Evolutionary conservation across 2,329 filamentous ascomycete species (phyloP), one percentile per base, ranked within the genome.

Genomic region (Curvularia sp.): DNA sequence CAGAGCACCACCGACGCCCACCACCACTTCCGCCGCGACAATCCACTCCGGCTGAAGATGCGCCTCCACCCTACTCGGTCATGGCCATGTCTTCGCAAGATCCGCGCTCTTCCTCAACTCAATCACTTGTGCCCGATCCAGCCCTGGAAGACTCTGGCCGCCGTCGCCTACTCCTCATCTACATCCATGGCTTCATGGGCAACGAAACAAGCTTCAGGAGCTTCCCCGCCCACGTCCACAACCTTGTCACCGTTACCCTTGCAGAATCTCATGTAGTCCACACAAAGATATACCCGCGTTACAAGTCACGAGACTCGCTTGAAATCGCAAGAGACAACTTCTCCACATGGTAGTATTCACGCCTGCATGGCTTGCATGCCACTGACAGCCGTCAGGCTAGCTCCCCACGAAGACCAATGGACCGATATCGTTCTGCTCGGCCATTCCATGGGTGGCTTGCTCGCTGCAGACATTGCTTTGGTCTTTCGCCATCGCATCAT

Each of bases 161-260:
- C 23, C 79, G 86, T 49, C 84, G 82, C 25, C 81, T 97, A 23
- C 83, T 97, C 1, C 74, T 96, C 21, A 81, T 97, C 52, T 97
- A 93, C 74, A 87, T 97, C 55, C 93, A 97, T 79, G 93, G 93
- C 60, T 97, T 96, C 78, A 89, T 95, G 83, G 93, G 93, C 50
- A 89, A 91, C 59, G 91, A 95, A 75, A 89, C 90, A 30, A 96
- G 91, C 57, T 97, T 97, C 73, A 86, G 88, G 61, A 91, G 89
- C 43, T 96, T 97, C 68, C 93, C 93, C 0, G 90, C 90, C 7
- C 92, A 97, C 78, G 86, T 97, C 3, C 93, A 97, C 75, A 86
- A 87, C 66, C 83, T 91, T 34, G 81, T 96, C 38, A 86, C 86
- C 12, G 81, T 86, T 8, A 82, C 88, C 0, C 79, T 97, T 12